phyloP scores from a whole-genome alignment of 495 filamentous ascomycete genomes.

The Penicillium coffeae region DNA sequence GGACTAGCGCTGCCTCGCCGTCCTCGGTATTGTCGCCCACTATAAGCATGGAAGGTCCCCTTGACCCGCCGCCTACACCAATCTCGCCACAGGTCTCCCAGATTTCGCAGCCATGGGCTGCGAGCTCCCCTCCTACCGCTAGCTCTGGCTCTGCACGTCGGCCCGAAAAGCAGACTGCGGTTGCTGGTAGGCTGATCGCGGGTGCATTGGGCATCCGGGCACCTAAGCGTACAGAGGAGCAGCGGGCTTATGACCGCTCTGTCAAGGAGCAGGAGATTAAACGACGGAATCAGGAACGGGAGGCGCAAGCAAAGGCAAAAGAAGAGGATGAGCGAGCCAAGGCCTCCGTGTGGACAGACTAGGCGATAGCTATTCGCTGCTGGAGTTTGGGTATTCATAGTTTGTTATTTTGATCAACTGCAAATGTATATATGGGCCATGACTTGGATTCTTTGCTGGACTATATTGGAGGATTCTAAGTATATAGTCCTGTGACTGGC shows the following conservation, averaged over 20 bases:
- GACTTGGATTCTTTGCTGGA: too few species aligned
- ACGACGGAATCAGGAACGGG: constrained; percentile 67
- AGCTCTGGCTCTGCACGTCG: constrained; percentile 34
- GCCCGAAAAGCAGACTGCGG: constrained; percentile 90
- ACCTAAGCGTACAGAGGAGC: constrained; percentile 80
- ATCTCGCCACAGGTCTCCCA: constrained; percentile 47
- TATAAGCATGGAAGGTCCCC: constrained; percentile 36
- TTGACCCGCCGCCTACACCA: constrained; percentile 59
- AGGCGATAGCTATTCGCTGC: constrained; percentile 11
- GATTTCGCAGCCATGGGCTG: constrained; percentile 15
- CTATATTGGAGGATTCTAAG: too few species aligned
- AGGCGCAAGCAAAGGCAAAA: constrained; percentile 56
- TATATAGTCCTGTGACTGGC: too few species aligned
- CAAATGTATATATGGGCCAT: constrained; percentile 12
- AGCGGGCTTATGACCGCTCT: constrained; percentile 79
- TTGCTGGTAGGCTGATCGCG: constrained; percentile 86
- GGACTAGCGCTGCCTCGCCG: constrained; percentile 7
- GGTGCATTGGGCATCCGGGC: constrained; percentile 79
- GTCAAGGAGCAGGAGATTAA: constrained; percentile 82
- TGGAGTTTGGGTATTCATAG: neutral
- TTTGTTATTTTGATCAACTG: constrained; percentile 7
- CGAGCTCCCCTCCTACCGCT: constrained; percentile 16
- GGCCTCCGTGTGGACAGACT: constrained; percentile 80
- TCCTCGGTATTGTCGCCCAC: constrained; percentile 26
- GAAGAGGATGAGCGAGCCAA: constrained; percentile 69